These are phyloP conservation scores for Magnusiomyces paraingens DNA, from an alignment of 1,139 yeast genomes.

Conservation along the genomic window DNA sequence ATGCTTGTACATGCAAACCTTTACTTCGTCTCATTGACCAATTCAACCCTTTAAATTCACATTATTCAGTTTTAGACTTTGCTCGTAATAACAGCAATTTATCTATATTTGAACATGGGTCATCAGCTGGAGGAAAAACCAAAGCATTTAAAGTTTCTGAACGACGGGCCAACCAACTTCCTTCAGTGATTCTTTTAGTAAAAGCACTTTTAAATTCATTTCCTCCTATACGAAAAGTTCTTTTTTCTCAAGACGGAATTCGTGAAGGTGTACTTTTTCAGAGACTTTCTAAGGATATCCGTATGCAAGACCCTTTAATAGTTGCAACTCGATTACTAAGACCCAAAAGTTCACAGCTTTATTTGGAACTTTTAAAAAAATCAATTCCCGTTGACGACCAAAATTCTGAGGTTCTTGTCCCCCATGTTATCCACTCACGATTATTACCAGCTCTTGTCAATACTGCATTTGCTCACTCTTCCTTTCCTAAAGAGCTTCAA, in stretches of 20 bases:
- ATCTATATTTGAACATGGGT: too few species aligned
- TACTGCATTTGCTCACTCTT: slow-evolving; percentile 61
- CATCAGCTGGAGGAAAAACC: slow-evolving; percentile 20
- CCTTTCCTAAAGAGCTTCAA: slow-evolving; percentile 64
- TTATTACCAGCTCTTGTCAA: slow-evolving; percentile 63
- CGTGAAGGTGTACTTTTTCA: slow-evolving; percentile 64
- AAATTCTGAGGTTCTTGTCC: slow-evolving; percentile 35
- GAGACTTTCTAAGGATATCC: slow-evolving; percentile 46
- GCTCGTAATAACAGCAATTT: too few species aligned
- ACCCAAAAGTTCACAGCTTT: slow-evolving; percentile 49
- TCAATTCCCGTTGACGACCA: slow-evolving; percentile 41
- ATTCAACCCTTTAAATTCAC: slow-evolving; percentile 11
- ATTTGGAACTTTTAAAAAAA: slow-evolving; percentile 42
- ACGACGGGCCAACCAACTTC: slow-evolving; percentile 53
- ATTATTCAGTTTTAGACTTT: too few species aligned
- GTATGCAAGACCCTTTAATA: slow-evolving; percentile 55
- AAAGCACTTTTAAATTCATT: slow-evolving; percentile 52
- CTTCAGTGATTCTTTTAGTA: slow-evolving; percentile 56
- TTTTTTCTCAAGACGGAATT: slow-evolving; percentile 65
- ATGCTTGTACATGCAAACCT: slow-evolving; percentile 47
- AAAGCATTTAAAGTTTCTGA: slow-evolving; percentile 55
- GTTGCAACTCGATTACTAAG: slow-evolving; percentile 62
- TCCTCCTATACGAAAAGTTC: slow-evolving; percentile 52
- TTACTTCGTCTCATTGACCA: slow-evolving; percentile 32
- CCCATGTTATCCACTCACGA: slow-evolving; percentile 48